phyloP scores from a whole-genome alignment of 1,284 basidiomycete species.

The Ceratobasidium sp. region DNA sequence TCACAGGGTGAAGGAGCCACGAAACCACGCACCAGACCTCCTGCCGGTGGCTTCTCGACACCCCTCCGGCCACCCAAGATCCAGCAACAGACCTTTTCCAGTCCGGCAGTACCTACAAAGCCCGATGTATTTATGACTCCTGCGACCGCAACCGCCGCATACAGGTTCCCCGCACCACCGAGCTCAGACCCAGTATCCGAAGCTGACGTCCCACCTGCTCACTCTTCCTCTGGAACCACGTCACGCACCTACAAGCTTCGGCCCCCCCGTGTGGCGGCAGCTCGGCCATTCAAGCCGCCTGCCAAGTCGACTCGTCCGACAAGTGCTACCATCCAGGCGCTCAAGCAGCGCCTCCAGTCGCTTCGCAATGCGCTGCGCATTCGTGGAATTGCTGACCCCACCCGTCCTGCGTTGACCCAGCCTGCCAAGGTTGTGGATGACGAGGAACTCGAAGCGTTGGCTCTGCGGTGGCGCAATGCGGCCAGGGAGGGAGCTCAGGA shows the following conservation, averaged over 20 bases:
- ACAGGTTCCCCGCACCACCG: slow-evolving; percentile 2
- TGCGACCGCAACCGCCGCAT: slow-evolving; percentile 23
- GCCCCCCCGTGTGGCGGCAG: neutral
- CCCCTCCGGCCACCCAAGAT: slow-evolving; percentile 7
- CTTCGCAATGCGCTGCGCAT: slow-evolving; percentile 36
- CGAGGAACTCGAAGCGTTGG: slow-evolving; percentile 38
- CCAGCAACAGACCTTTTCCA: slow-evolving; percentile 12
- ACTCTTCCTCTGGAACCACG: neutral
- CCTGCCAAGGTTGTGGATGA: slow-evolving; percentile 19
- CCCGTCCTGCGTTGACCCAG: neutral
- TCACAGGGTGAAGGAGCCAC: neutral
- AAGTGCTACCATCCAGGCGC: slow-evolving; percentile 33
- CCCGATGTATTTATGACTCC: slow-evolving; percentile 36
- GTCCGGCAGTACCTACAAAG: slow-evolving; percentile 11
- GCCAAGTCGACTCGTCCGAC: slow-evolving; percentile 33
- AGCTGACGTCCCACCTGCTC: slow-evolving; percentile 6
- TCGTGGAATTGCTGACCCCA: slow-evolving; percentile 25
- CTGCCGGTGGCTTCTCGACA: slow-evolving; percentile 31
- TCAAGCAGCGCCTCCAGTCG: slow-evolving; percentile 42
- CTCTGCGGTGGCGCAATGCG: slow-evolving; percentile 42
- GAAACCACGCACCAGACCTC: neutral
- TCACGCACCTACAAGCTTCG: slow-evolving; percentile 18
- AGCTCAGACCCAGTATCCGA: neutral
- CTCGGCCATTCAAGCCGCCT: slow-evolving; percentile 29
- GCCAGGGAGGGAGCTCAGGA: slow-evolving; percentile 44